These are phyloP conservation scores for Hordeum marinum DNA, from an alignment of 176 grass and related monocot genomes.

Conservation along the genomic window DNA sequence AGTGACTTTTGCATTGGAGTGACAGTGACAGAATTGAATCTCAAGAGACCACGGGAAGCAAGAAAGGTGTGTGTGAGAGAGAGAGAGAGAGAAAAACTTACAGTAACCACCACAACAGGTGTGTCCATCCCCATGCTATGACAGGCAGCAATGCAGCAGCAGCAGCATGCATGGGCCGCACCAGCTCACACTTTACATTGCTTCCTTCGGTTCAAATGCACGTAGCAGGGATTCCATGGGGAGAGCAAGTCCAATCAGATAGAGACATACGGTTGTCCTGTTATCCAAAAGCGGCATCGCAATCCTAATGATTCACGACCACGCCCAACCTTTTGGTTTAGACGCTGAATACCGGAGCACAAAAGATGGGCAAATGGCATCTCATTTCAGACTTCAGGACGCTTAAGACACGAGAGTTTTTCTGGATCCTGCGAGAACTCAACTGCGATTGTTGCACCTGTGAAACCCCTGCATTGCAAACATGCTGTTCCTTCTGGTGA, in stretches of 20 bases:
- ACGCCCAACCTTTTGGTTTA: conserved; percentile 26
- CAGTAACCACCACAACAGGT: conserved; percentile 7
- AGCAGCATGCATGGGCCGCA: conserved; percentile 30
- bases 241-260: conserved; percentile 35
- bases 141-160: conserved; percentile 23
- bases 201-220: conserved; percentile 40
- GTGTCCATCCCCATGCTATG: conserved; percentile 6
- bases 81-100: neutral
- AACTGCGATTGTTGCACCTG: neutral
- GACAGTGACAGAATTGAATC: conserved; percentile 33
- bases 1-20: conserved; percentile 32
- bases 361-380: neutral
- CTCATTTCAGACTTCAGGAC: conserved; percentile 9
- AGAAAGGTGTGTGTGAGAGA: neutral
- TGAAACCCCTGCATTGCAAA: neutral
- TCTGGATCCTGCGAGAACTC: neutral
- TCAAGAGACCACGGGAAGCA: conserved; percentile 7
- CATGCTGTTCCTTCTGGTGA: neutral
- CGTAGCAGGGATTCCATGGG: conserved; percentile 28
- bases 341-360: neutral
- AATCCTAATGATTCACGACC: conserved; percentile 31
- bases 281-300: conserved; percentile 22
- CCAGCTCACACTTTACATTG: conserved; percentile 39
- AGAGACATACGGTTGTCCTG: conserved; percentile 18
- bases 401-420: neutral